Evolutionary conservation across 2,329 filamentous ascomycete species (phyloP), one percentile per base, ranked within the genome.

Genomic region (Xylariaceae sp.): DNA sequence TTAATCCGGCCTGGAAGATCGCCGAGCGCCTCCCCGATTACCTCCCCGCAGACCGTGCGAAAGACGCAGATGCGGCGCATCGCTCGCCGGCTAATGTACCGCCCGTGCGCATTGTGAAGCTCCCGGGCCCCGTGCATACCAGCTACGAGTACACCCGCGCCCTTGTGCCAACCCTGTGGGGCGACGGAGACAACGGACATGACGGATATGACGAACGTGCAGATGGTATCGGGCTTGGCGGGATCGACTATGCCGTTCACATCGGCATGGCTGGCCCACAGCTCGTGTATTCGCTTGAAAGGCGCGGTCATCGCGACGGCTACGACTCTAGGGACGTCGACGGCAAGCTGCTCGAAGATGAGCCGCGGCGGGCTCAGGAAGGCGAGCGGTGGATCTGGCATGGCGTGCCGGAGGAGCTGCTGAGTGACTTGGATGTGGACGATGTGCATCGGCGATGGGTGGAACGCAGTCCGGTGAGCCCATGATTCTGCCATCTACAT

Each of bases 1-100:
- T 85, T 56, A 95, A 95, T 67, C 89, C 90, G 6, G 90, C 89
- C 2, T 91, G 83, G 79, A 81, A 91, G 67, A 91, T 95, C 66
- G 84, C 87, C 47, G 78, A 76, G 30, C 76, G 74, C 26, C 80
- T 95, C n/a, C 85, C 89, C 3, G 70, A 79, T 2, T 79, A 80
- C 62, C 79, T 91, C 4, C 80, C 83, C 2, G 72, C 77, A 1
- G 68, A 76, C 11, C 71, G 73, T 49, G 69, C 69, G 60, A 79
- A 77, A 65, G 70, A 73, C 8, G 32, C 8, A 19, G 19, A 2
- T 59, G 62, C 65, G 53, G 59, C 64, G 49, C 64, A 66, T 32
- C 62, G 74, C 58, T 62, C 74, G 49, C 48, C 65, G 12, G 29
- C 55, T n/a, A 51, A 53, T 43, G 59, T 73, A 26, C 75, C 74